A percentile compares a stretch with the other conserved stretches of the same genome.
These are phyloP conservation scores for Colletotrichum simmondsii DNA, from an alignment of 2,329 filamentous ascomycete genomes.

Conservation along the genomic window DNA sequence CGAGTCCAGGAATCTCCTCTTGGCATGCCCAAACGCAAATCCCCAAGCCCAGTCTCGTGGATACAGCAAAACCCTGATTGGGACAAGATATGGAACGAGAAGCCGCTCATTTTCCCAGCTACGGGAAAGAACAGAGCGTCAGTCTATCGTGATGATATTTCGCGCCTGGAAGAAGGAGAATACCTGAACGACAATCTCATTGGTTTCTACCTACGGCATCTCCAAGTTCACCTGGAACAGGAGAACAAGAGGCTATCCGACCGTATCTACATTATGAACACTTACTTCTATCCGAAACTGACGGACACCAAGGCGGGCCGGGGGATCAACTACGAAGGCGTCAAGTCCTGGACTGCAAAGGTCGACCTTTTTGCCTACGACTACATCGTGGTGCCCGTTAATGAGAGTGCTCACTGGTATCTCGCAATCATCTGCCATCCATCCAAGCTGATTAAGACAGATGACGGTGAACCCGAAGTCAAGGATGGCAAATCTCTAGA, in stretches of 20 bases:
- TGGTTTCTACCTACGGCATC: slow-evolving; percentile 83
- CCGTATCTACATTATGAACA: slow-evolving; percentile 89
- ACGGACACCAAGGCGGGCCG: slow-evolving; percentile 66
- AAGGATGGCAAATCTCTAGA: background rate
- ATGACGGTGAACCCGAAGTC: slow-evolving; percentile 8
- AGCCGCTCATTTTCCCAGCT: slow-evolving; percentile 70
- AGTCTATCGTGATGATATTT: slow-evolving; percentile 78
- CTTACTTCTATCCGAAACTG: slow-evolving; percentile 87
- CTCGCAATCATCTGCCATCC: slow-evolving; percentile 95
- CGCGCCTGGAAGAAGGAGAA: slow-evolving; percentile 82
- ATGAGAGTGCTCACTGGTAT: slow-evolving; percentile 91
- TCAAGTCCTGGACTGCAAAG: slow-evolving; percentile 88
- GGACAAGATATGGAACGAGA: slow-evolving; percentile 60
- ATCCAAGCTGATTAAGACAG: slow-evolving; percentile 64
- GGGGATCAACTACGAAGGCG: slow-evolving; percentile 83
- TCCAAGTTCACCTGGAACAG: slow-evolving; percentile 70
- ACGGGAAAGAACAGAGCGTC: slow-evolving; percentile 70
- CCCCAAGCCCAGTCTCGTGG: slow-evolving; percentile 53
- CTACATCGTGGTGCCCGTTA: slow-evolving; percentile 92
- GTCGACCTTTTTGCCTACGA: slow-evolving; percentile 87
- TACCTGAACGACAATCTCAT: slow-evolving; percentile 95
- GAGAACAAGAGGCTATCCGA: slow-evolving; percentile 66
- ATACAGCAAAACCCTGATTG: slow-evolving; percentile 62
- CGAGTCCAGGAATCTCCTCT: background rate
- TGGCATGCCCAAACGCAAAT: slow-evolving; percentile 27